A percentile compares a stretch with the other conserved stretches of the same genome.
Conservation (phyloP, 306 rosid genomes). For the Albizia julibrissin region DNA sequence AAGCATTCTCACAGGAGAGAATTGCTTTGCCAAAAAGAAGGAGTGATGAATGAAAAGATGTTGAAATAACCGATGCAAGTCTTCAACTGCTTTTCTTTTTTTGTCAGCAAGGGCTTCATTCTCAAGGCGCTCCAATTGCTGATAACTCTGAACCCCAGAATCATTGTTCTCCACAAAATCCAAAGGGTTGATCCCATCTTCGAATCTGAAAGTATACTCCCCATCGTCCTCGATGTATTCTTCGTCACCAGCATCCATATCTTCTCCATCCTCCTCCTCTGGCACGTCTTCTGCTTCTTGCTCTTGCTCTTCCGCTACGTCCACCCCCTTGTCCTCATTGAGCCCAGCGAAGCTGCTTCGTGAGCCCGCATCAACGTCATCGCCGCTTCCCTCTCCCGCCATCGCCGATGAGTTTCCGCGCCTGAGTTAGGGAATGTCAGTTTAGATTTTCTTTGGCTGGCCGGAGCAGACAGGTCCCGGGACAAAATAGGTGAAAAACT, state of each 20-base stretch:
- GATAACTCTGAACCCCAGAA: slow-evolving; percentile 52
- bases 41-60: not conserved
- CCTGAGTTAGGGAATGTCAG: not conserved
- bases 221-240: slow-evolving; percentile 49
- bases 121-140: slow-evolving; percentile 65
- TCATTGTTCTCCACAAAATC: slow-evolving; percentile 58
- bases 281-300: not conserved
- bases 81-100: slow-evolving; percentile 60
- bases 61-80: slow-evolving; percentile 36
- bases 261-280: slow-evolving; percentile 27
- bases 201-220: slow-evolving; percentile 60
- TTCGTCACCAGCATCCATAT: slow-evolving; percentile 43
- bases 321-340: not conserved
- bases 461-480: not conserved
- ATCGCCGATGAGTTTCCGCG: not conserved
- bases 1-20: not conserved
- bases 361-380: not conserved
- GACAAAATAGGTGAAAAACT: not conserved
- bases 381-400: slow-evolving; percentile 17
- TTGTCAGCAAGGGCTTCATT: slow-evolving; percentile 68
- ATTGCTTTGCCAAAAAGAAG: not conserved
- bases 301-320: not conserved
- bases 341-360: not conserved
- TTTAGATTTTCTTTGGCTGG: not conserved
- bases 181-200: slow-evolving; percentile 62